Conservation (phyloP, 345 rosid species). For the Triadica sebifera region DNA sequence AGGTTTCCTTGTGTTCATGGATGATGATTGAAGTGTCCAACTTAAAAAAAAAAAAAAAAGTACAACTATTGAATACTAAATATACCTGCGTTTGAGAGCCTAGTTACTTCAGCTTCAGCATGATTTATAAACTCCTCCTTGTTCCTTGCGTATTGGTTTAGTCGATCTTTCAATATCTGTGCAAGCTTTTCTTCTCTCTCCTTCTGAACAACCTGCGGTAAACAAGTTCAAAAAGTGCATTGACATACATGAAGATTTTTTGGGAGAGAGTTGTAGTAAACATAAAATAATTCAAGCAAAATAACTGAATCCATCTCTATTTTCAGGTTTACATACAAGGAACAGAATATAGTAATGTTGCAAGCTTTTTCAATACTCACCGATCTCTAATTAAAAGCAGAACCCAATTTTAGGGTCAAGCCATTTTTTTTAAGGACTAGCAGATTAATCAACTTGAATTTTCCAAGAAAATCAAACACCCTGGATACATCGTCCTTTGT, state of each 20-base stretch:
- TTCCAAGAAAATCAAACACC: not conserved
- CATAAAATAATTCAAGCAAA: not conserved
- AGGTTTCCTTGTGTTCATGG: not conserved
- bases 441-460: not conserved
- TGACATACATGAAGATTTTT: not conserved
- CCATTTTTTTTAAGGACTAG: not conserved
- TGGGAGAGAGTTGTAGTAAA: not conserved
- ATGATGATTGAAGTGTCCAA: not conserved
- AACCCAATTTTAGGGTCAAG: not conserved
- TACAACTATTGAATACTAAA: not conserved
- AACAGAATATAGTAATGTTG: not conserved
- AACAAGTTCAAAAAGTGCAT: not conserved
- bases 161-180: constrained; percentile 62
- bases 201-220: constrained; percentile 79
- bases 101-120: constrained; percentile 80
- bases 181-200: constrained; percentile 97
- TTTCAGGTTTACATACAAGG: not conserved
- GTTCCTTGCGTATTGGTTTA: constrained; percentile 67
- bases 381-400: not conserved
- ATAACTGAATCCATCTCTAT: not conserved
- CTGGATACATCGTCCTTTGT: not conserved
- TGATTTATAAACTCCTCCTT: constrained; percentile 62
- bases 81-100: constrained; percentile 86
- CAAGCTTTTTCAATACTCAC: not conserved
- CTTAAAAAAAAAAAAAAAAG: not conserved